Percentiles rank a stretch among this genome's conserved stretches.
These are phyloP conservation scores for Coemansia sp. DNA, from an alignment of 371 early-diverging fungal genomes.

Conservation along the genomic window DNA sequence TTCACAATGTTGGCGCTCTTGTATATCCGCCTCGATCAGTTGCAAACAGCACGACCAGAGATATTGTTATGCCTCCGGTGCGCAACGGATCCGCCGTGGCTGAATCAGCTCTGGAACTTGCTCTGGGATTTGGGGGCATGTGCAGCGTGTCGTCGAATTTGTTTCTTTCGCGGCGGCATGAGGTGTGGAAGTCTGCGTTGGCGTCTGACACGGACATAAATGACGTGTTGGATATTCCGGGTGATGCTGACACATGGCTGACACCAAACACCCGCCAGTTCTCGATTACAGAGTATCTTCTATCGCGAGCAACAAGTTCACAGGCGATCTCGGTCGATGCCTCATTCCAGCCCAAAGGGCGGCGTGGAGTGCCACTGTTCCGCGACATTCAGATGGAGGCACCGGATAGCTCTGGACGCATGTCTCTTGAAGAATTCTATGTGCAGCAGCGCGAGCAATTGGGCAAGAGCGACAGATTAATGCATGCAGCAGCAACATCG, in stretches of 20 bases:
- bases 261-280: constrained; percentile 36
- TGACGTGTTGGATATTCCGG: constrained; percentile 12
- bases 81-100: not conserved
- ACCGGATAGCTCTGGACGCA: not conserved
- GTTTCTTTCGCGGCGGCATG: constrained; percentile 25
- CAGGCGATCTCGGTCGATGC: constrained; percentile 6
- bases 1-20: constrained; percentile 34
- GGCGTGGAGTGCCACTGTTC: constrained; percentile 38
- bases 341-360: constrained; percentile 17
- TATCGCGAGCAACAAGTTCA: constrained; percentile 17
- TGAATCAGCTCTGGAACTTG: constrained; percentile 16
- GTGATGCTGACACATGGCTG: constrained; percentile 39
- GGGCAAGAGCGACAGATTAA: not conserved
- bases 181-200: constrained; percentile 13
- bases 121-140: constrained; percentile 30
- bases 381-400: constrained; percentile 19
- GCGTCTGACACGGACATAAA: constrained; percentile 3
- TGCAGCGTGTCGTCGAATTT: constrained; percentile 24
- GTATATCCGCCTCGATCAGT: constrained; percentile 3
- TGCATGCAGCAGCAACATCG: not conserved
- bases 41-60: not conserved
- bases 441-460: constrained; percentile 4
- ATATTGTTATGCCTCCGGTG: not conserved
- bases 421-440: constrained; percentile 9
- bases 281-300: constrained; percentile 36